Evolutionary conservation across 164 flowering plant species (phyloP), one percentile per base, ranked within the genome.

Genomic region (Tinospora cordifolia): DNA sequence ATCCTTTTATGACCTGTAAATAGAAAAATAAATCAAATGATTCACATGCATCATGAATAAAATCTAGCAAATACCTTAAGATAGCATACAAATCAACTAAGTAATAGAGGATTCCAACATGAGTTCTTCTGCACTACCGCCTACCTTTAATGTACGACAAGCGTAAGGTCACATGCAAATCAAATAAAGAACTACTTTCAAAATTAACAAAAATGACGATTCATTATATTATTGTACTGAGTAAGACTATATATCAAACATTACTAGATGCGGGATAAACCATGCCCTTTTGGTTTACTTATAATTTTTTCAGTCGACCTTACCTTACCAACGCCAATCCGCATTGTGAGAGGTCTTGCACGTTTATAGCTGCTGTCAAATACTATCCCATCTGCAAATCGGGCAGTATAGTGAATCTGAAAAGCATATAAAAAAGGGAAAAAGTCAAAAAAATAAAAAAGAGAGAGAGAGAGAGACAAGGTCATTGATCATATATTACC

Each of bases 251-350:
- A 40, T 14, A 14, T 59, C 21, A 60, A 13, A 46, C 25, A 67
- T 67, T 11, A 59, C 2, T 21, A 41, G 58, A 26, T 26, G 38
- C 15, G 69, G 26, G 6, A 46, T 30, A 12, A 25, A 27, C 24
- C 1, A 7, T n/a, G 36, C 69, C 39, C 21, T 27, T 6, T 30
- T 27, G 38, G 1, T 34, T 46, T 63, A 24, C 14, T 17, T 13
- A 19, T 25, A 72, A n/a, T n/a, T 5, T 3, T 39, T 2, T 40
- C 19, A 15, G 22, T 27, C 36, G 21, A 13, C 10, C 39, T 26
- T 73, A 90, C 98, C 92, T 93, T 89, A 71, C 98, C 97, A 67
- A 85, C 88, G 57, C 98, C 97, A 72, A 91, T 81, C 6, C 98
- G 90, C 98, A 89, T 84, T 2, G 96, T 93, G 68, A 93, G 90